Evolutionary conservation across 306 rosid genomes (phyloP).

Genomic region (Prunus kanzakura): DNA sequence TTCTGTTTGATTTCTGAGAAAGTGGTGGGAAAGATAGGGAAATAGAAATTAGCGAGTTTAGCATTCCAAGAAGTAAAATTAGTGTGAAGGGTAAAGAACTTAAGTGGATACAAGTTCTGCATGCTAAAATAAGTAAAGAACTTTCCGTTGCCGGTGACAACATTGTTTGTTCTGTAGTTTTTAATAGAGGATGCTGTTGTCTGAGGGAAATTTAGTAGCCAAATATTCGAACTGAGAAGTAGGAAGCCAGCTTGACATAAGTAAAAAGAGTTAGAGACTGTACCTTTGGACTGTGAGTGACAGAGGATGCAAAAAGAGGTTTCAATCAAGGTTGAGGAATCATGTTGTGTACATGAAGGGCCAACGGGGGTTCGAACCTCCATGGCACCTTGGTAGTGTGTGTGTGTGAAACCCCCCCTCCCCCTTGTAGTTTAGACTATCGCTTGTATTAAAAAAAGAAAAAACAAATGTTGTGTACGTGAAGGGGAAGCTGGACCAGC

Average conservation of each 20-base stretch:
- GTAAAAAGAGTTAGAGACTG: neutral
- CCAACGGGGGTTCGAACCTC: no score
- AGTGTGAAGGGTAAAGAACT: neutral
- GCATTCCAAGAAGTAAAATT: neutral
- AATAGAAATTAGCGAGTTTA: neutral
- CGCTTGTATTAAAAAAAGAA: no score
- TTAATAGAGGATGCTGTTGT: neutral
- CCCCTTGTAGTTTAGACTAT: no score
- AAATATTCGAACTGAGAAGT: neutral
- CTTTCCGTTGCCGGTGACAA: neutral
- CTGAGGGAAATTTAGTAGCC: neutral
- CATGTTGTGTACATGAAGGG: neutral
- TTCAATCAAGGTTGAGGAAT: neutral
- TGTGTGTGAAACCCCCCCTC: no score
- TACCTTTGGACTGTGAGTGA: neutral
- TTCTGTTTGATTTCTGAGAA: conserved; percentile 9
- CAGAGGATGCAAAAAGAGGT: neutral
- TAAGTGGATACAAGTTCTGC: neutral
- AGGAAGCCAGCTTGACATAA: neutral
- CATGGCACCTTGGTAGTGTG: no score
- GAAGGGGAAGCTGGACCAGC: neutral
- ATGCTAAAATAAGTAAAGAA: neutral
- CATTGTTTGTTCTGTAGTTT: neutral
- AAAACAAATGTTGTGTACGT: neutral
- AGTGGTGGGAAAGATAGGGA: neutral